phyloP scores from a whole-genome alignment of 352 stramenopile genomes.

The Globisporangium spinosum region DNA sequence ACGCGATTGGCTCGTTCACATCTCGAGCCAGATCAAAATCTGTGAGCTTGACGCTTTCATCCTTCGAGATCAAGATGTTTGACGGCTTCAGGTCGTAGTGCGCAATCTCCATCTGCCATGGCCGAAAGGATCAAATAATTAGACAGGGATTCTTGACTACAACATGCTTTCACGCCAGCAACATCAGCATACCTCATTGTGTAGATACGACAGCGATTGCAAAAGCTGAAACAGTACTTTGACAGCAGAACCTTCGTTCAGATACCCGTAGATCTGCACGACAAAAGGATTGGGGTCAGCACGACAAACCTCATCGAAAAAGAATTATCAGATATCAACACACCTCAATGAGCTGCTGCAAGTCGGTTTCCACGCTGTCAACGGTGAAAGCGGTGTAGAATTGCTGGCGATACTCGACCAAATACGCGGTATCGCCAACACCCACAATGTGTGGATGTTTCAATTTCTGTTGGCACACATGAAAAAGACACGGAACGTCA shows the following conservation, averaged over 20 bases:
- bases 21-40: slow-evolving; percentile 88
- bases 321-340: background rate
- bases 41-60: slow-evolving; percentile 87
- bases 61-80: slow-evolving; percentile 93
- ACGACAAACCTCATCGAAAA: background rate
- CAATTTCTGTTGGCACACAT: slow-evolving; percentile 40
- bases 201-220: slow-evolving; percentile 64
- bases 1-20: slow-evolving; percentile 49
- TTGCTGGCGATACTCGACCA: slow-evolving; percentile 66
- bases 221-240: slow-evolving; percentile 66
- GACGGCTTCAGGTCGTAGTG: slow-evolving; percentile 96
- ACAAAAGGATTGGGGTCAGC: background rate
- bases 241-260: slow-evolving; percentile 58
- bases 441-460: slow-evolving; percentile 64
- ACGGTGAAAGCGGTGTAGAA: slow-evolving; percentile 78
- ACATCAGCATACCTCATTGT: slow-evolving; percentile 42
- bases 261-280: slow-evolving; percentile 47
- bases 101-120: slow-evolving; percentile 55
- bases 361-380: slow-evolving; percentile 61
- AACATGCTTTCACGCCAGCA: background rate
- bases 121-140: background rate
- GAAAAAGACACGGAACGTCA: background rate
- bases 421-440: slow-evolving; percentile 51
- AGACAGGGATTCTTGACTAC: slow-evolving; percentile 6
- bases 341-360: slow-evolving; percentile 76